Evolutionary conservation across 305 asterid species (phyloP).

Genomic region (Ilex paraguariensis): DNA sequence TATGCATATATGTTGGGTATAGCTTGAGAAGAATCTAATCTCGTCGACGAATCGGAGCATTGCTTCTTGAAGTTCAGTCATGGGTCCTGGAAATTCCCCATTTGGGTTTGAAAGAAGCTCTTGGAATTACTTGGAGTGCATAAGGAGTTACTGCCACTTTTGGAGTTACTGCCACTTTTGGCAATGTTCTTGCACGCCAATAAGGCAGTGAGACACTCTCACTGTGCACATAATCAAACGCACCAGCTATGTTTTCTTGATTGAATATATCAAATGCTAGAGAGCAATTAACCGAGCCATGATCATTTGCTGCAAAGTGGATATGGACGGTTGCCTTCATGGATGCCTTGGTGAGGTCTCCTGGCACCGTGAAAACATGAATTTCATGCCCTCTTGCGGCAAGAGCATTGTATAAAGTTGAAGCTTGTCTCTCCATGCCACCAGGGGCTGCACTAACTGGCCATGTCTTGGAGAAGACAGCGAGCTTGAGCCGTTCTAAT

Average conservation of each 20-base stretch:
- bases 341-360: conserved; percentile 13
- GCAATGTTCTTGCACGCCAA: conserved; percentile 22
- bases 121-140: conserved; percentile 23
- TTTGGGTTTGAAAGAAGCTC: conserved; percentile 9
- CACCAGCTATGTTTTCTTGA: conserved; percentile 1
- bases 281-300: conserved; percentile 15
- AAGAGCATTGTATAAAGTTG: conserved; percentile 15
- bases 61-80: conserved; percentile 26
- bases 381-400: conserved; percentile 18
- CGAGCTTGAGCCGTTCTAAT: conserved; percentile 13
- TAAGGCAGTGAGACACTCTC: conserved; percentile 21
- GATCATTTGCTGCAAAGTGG: conserved; percentile 16
- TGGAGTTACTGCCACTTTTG: conserved; percentile 22
- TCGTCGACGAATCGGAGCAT: conserved; percentile 20
- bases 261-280: conserved; percentile 16
- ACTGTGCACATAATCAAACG: conserved; percentile 13
- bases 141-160: conserved; percentile 22
- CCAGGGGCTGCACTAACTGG: conserved; percentile 23
- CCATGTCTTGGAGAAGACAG: conserved; percentile 23
- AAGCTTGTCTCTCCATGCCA: conserved; percentile 28
- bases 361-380: conserved; percentile 22
- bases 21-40: conserved; percentile 22
- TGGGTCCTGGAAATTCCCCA: conserved; percentile 1
- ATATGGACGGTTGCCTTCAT: conserved; percentile 7
- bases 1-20: conserved; percentile 17